Conservation (phyloP, 2,329 filamentous ascomycete genomes). For the Didymella exigua region DNA sequence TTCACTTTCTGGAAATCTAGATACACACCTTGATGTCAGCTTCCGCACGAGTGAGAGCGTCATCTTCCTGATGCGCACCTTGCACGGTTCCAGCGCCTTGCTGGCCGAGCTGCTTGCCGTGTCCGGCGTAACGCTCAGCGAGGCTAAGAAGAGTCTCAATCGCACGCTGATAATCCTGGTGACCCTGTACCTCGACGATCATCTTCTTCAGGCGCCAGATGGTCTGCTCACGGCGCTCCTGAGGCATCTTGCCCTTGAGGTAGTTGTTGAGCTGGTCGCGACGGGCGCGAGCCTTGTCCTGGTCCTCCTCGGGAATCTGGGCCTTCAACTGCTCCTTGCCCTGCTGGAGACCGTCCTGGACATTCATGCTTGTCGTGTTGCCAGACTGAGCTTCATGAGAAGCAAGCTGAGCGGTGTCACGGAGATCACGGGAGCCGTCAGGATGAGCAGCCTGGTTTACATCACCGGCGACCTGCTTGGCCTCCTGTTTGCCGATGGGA, state of each 20-base stretch:
- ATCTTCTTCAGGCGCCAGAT: conserved; percentile 97
- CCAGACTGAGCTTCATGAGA: conserved; percentile 57
- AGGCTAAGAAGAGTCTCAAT: conserved; percentile 83
- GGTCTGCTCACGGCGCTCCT: conserved; percentile 90
- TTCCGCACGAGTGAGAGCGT: conserved; percentile 73
- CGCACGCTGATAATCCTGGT: conserved; percentile 91
- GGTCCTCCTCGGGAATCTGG: conserved; percentile 68
- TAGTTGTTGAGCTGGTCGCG: conserved; percentile 70
- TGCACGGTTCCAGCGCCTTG: conserved; percentile 72
- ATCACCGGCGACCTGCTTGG: conserved; percentile 61
- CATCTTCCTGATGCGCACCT: conserved; percentile 70
- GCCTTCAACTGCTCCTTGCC: conserved; percentile 65
- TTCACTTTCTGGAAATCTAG: conserved; percentile 48
- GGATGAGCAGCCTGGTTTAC: conserved; percentile 65
- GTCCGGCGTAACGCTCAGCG: conserved; percentile 82
- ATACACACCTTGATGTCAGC: conserved; percentile 72
- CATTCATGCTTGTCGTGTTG: conserved; percentile 57
- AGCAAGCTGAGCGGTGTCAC: conserved; percentile 59
- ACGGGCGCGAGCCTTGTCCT: conserved; percentile 49
- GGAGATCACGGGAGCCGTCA: conserved; percentile 59
- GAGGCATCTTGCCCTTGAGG: conserved; percentile 81
- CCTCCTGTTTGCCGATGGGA: conserved; percentile 63
- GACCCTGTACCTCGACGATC: conserved; percentile 93
- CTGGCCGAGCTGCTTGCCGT: conserved; percentile 69
- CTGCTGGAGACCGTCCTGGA: conserved; percentile 55